phyloP scores from a whole-genome alignment of 2,329 filamentous ascomycete genomes.

The Trichoderma pleuroti region DNA sequence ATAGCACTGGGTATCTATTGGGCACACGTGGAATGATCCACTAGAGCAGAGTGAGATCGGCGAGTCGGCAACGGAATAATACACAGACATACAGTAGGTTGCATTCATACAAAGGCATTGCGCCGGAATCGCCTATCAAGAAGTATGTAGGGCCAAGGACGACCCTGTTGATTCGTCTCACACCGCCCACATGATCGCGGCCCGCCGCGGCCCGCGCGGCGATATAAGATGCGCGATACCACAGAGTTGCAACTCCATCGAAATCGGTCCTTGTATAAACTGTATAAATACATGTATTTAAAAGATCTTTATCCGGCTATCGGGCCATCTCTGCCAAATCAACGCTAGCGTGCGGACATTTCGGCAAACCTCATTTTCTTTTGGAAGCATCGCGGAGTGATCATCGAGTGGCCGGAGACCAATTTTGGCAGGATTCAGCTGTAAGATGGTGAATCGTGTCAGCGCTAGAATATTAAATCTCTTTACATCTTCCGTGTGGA shows the following conservation, averaged over 20 bases:
- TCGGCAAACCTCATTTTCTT: background rate
- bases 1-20: background rate
- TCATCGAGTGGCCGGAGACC: background rate
- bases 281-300: background rate
- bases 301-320: background rate
- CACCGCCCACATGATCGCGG: background rate
- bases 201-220: too few species aligned
- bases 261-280: background rate
- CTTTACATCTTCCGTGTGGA: background rate
- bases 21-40: background rate
- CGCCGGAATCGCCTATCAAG: background rate
- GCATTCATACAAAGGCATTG: background rate
- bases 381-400: background rate
- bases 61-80: background rate
- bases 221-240: background rate
- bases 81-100: background rate
- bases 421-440: background rate
- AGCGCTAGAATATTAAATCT: background rate
- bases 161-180: background rate
- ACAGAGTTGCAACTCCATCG: background rate
- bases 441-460: background rate
- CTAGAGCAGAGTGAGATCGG: background rate
- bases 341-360: background rate
- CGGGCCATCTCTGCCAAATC: background rate
- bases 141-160: background rate